These are phyloP conservation scores for Colletotrichum phormii DNA, from an alignment of 2,329 filamentous ascomycete genomes.

Conservation along the genomic window DNA sequence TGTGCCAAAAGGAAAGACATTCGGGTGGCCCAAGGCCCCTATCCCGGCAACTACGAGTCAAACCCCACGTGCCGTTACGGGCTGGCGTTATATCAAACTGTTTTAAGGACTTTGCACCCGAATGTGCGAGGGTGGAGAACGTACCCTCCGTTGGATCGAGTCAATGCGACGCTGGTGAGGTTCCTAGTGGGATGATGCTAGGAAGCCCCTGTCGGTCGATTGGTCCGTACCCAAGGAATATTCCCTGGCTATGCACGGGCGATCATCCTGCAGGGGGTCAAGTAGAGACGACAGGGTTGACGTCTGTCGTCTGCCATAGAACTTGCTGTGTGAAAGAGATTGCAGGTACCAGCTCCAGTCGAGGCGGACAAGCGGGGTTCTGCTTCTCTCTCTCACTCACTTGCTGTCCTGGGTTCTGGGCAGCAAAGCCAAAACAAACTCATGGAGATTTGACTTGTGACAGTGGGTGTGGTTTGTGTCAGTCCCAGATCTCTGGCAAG, in stretches of 20 bases:
- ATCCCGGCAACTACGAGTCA: slow-evolving; percentile 21
- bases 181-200: background rate
- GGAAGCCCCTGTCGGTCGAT: slow-evolving; percentile 14
- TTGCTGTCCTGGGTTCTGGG: background rate
- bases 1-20: background rate
- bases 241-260: slow-evolving; percentile 23
- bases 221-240: slow-evolving; percentile 1
- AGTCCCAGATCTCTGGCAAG: slow-evolving; percentile 2
- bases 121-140: slow-evolving; percentile 1
- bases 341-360: slow-evolving; percentile 4
- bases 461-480: background rate
- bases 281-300: background rate
- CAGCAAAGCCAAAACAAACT: slow-evolving; percentile 19
- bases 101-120: slow-evolving; percentile 20
- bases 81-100: slow-evolving; percentile 17
- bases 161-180: slow-evolving; percentile 15
- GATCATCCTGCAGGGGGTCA: slow-evolving; percentile 14
- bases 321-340: slow-evolving; percentile 19
- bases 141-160: slow-evolving; percentile 7
- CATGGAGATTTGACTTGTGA: slow-evolving; percentile 16
- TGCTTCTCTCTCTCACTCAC: background rate
- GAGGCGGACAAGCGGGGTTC: background rate
- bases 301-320: slow-evolving; percentile 2
- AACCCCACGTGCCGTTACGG: slow-evolving; percentile 28
- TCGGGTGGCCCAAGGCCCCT: background rate